These are phyloP conservation scores for Thalassiosira hispida DNA, from an alignment of 352 stramenopile genomes.

Conservation along the genomic window DNA sequence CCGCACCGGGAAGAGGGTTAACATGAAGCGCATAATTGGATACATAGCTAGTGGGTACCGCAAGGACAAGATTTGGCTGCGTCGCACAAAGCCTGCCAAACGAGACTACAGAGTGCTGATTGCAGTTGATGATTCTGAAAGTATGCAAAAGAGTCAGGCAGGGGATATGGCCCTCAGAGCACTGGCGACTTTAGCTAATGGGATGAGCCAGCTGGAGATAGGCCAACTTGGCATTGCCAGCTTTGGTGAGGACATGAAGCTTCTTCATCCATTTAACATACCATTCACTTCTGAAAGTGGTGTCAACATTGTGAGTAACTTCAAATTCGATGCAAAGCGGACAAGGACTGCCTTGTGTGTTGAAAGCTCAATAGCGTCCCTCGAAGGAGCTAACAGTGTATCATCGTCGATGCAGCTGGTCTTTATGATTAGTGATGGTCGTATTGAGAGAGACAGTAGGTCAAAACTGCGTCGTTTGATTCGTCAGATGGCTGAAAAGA, in stretches of 20 bases:
- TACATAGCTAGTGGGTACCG: slow-evolving; percentile 99
- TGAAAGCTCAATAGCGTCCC: slow-evolving; percentile 90
- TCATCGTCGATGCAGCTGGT: slow-evolving; percentile 93
- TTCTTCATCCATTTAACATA: slow-evolving; percentile 96
- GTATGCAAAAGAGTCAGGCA: slow-evolving; percentile 97
- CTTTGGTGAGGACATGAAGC: slow-evolving; percentile 96
- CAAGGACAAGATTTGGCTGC: slow-evolving; percentile 99
- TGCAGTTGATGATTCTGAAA: slow-evolving; percentile 99
- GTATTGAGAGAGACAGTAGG: slow-evolving; percentile 96
- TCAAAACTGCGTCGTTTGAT: slow-evolving; percentile 94
- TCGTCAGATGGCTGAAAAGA: slow-evolving; percentile 95
- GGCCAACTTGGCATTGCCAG: slow-evolving; percentile 91
- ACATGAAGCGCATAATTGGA: slow-evolving; percentile 99
- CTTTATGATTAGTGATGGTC: slow-evolving; percentile 98
- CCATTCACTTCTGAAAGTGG: slow-evolving; percentile 97
- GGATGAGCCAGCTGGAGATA: slow-evolving; percentile 97
- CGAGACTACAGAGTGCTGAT: slow-evolving; percentile 98
- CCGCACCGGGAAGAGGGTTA: slow-evolving; percentile 99
- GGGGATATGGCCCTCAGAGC: slow-evolving; percentile 94
- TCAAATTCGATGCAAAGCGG: slow-evolving; percentile 96
- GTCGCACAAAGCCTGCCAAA: slow-evolving; percentile 97
- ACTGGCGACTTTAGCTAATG: slow-evolving; percentile 96
- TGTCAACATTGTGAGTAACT: slow-evolving; percentile 92
- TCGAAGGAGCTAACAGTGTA: slow-evolving; percentile 85
- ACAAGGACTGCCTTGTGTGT: slow-evolving; percentile 96